Conservation (phyloP, 331 rosid genomes). For the Dryas integrifolia region DNA sequence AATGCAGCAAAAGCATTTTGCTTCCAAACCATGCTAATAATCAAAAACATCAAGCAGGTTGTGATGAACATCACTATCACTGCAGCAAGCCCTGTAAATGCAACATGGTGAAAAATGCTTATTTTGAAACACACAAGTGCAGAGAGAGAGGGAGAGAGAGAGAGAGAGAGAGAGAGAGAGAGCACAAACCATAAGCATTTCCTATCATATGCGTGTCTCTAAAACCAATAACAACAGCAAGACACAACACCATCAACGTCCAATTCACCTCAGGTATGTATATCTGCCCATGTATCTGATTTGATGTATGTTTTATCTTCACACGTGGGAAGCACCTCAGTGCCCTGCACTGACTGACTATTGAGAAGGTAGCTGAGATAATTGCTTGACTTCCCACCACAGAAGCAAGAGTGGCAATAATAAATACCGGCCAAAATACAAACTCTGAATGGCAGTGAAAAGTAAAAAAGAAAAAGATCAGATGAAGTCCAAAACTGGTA, state of each 20-base stretch:
- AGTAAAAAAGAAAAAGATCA: neutral
- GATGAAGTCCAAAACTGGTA: neutral
- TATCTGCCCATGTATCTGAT: slow-evolving; percentile 36
- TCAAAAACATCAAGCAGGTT: slow-evolving; percentile 41
- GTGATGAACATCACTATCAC: slow-evolving; percentile 38
- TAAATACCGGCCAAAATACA: slow-evolving; percentile 37
- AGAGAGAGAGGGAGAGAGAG: neutral
- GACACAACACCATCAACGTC: slow-evolving; percentile 39
- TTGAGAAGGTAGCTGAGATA: slow-evolving; percentile 45
- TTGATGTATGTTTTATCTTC: slow-evolving; percentile 36
- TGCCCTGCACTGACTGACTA: slow-evolving; percentile 39
- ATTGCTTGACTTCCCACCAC: slow-evolving; percentile 43
- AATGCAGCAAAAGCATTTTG: slow-evolving; percentile 16
- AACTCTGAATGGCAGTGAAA: slow-evolving; percentile 22
- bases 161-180: neutral
- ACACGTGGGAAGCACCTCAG: slow-evolving; percentile 38
- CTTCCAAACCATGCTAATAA: slow-evolving; percentile 34
- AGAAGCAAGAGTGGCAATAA: slow-evolving; percentile 42
- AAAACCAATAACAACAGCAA: slow-evolving; percentile 37
- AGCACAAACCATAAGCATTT: slow-evolving; percentile 36
- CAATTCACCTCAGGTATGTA: slow-evolving; percentile 44
- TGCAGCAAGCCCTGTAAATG: slow-evolving; percentile 38
- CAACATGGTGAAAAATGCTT: slow-evolving; percentile 6
- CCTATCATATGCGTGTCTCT: slow-evolving; percentile 36
- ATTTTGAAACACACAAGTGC: neutral